These are phyloP conservation scores for Fraxinus sp. DNA, from an alignment of 305 asterid genomes.

Conservation along the genomic window DNA sequence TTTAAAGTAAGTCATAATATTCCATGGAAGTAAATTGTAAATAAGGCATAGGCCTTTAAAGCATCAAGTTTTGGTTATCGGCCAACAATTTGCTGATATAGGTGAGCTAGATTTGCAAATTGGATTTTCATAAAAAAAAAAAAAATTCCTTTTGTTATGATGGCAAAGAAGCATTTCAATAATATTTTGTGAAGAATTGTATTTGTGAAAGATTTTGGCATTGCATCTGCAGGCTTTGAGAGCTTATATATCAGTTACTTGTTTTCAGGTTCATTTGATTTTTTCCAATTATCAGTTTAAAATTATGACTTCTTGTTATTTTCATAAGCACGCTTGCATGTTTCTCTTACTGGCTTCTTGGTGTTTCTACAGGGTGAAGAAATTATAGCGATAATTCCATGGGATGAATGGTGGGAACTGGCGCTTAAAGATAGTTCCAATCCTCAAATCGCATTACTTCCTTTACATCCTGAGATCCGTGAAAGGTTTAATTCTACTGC, in stretches of 20 bases:
- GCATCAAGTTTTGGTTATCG: neutral
- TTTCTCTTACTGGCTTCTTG: constrained; percentile 16
- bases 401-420: constrained; percentile 97
- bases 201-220: neutral
- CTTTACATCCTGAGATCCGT: constrained; percentile 85
- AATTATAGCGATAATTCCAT: constrained; percentile 75
- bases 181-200: neutral
- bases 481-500: constrained; percentile 69
- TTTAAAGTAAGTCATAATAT: neutral
- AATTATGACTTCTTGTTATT: neutral
- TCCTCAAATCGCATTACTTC: constrained; percentile 87
- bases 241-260: neutral
- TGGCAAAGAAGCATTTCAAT: neutral
- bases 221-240: neutral
- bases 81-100: neutral
- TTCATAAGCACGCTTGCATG: constrained; percentile 14
- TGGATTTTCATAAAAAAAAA: neutral
- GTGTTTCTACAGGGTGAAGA: constrained; percentile 77
- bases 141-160: neutral
- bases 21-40: neutral
- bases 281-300: neutral
- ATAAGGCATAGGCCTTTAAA: neutral
- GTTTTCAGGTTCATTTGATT: neutral
- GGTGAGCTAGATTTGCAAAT: neutral
- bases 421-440: constrained; percentile 83